These are phyloP conservation scores for Xerocomus amazonicus DNA, from an alignment of 1,284 basidiomycete species.

Conservation along the genomic window DNA sequence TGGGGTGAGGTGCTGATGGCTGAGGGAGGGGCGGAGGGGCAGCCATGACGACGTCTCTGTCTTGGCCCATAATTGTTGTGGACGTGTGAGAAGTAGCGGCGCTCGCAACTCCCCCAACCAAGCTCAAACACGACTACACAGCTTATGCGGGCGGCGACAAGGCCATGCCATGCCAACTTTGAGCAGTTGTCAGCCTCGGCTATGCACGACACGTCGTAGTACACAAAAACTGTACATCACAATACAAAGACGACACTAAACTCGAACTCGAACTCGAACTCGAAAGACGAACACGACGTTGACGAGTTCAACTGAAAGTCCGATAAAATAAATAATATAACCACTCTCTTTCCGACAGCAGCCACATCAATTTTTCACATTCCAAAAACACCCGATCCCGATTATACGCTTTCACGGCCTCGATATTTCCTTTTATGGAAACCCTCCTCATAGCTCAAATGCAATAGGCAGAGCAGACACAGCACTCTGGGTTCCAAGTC, in stretches of 20 bases:
- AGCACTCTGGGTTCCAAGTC: too few relatives aligned
- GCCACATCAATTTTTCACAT: conserved; percentile 18
- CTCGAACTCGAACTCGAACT: neutral
- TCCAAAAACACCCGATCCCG: conserved; percentile 20
- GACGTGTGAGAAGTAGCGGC: conserved; percentile 27
- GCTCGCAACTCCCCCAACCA: conserved; percentile 25
- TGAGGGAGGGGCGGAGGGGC: conserved; percentile 41
- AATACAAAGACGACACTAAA: neutral
- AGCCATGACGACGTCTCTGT: conserved; percentile 48
- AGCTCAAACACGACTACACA: conserved; percentile 35
- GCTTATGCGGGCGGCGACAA: conserved; percentile 7
- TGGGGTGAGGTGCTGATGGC: conserved; percentile 25
- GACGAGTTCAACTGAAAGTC: conserved; percentile 6
- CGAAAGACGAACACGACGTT: neutral
- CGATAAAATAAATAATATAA: too few relatives aligned
- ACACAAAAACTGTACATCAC: neutral
- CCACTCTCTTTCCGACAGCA: conserved; percentile 9
- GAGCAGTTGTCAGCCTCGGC: conserved; percentile 9
- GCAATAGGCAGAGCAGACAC: too few relatives aligned
- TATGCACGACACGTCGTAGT: neutral
- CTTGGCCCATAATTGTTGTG: conserved; percentile 23
- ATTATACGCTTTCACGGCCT: conserved; percentile 12
- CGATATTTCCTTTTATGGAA: conserved; percentile 25
- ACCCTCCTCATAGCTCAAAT: neutral
- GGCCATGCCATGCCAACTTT: neutral